Evolutionary conservation across 192 early-diverging fungal genomes (phyloP).

Genomic region (Spizellomyces sp.): DNA sequence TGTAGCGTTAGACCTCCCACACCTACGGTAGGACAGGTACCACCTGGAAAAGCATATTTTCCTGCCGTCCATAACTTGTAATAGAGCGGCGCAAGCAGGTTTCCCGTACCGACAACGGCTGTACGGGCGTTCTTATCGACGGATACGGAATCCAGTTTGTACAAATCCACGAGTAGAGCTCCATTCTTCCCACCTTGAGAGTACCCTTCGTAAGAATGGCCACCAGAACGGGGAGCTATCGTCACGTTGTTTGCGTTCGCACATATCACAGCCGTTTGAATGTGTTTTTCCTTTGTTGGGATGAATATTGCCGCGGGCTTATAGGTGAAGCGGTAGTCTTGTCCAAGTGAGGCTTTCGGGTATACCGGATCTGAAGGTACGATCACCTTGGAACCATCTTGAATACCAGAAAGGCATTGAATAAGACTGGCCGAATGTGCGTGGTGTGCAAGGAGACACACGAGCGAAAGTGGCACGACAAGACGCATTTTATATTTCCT

Average conservation of each 20-base stretch:
- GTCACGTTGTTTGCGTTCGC: not conserved
- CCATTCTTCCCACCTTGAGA: slow-evolving; percentile 1
- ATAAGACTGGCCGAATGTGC: too few species aligned
- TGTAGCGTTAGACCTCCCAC: slow-evolving; percentile 8
- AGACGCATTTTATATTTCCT: too few species aligned
- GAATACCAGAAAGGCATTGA: too few species aligned
- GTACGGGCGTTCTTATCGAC: not conserved
- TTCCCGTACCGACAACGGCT: not conserved
- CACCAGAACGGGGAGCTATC: not conserved
- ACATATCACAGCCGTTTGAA: too few species aligned
- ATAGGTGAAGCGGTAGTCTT: too few species aligned
- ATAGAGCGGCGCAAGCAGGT: slow-evolving; percentile 1
- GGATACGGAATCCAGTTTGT: not conserved
- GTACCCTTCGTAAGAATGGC: slow-evolving; percentile 17
- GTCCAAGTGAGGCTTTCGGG: too few species aligned
- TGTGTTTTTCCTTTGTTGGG: too few species aligned
- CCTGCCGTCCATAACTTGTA: slow-evolving; percentile 1
- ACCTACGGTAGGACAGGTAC: slow-evolving; percentile 5
- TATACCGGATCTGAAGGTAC: too few species aligned
- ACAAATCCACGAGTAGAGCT: slow-evolving; percentile 1
- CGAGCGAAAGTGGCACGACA: too few species aligned
- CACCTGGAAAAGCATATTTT: slow-evolving; percentile 1
- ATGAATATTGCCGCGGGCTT: too few species aligned
- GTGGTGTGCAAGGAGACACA: too few species aligned
- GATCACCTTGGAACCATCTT: too few species aligned